These are phyloP conservation scores for Capsicum chinense DNA, from an alignment of 257 asterid genomes.

Conservation along the genomic window DNA sequence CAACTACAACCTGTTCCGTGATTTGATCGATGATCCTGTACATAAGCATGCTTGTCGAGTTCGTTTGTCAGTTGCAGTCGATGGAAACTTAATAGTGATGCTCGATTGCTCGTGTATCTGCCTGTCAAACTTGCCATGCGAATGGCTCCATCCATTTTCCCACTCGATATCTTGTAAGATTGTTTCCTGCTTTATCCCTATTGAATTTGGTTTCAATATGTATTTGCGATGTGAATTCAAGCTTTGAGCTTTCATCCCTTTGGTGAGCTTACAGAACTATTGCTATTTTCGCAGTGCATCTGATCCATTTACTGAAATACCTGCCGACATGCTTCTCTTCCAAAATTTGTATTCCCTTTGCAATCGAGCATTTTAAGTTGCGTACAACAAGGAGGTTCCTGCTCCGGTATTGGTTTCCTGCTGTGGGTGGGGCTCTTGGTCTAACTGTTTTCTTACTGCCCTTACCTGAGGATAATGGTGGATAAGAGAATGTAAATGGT, in stretches of 20 bases:
- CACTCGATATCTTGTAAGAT: slow-evolving; percentile 94
- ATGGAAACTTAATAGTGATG: slow-evolving; percentile 97
- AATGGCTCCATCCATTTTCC: slow-evolving; percentile 85
- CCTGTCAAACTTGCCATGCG: slow-evolving; percentile 98
- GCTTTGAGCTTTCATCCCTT: slow-evolving; percentile 25
- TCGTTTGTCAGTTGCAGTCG: slow-evolving; percentile 87
- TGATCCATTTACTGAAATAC: slow-evolving; percentile 97
- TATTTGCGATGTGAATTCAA: slow-evolving; percentile 13
- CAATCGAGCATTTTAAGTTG: slow-evolving; percentile 91
- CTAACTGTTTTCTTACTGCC: slow-evolving; percentile 87
- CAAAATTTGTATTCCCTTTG: slow-evolving; percentile 99
- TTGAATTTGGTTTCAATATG: slow-evolving; percentile 17
- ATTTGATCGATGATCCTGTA: slow-evolving; percentile 96
- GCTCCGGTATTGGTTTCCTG: slow-evolving; percentile 95
- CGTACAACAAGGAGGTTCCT: slow-evolving; percentile 87
- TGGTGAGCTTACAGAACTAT: slow-evolving; percentile 18
- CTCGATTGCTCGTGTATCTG: slow-evolving; percentile 92
- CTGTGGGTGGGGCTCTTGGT: slow-evolving; percentile 94
- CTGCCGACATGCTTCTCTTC: slow-evolving; percentile 96
- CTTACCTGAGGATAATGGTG: slow-evolving; percentile 80
- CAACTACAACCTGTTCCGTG: slow-evolving; percentile 98
- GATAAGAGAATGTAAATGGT: slow-evolving; percentile 72
- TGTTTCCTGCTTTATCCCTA: slow-evolving; percentile 16
- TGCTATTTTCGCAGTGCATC: slow-evolving; percentile 66
- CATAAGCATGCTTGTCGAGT: slow-evolving; percentile 98